Evolutionary conservation across 2,329 filamentous ascomycete species (phyloP), one percentile per base, ranked within the genome.

Genomic region (Aspergillus sp.): DNA sequence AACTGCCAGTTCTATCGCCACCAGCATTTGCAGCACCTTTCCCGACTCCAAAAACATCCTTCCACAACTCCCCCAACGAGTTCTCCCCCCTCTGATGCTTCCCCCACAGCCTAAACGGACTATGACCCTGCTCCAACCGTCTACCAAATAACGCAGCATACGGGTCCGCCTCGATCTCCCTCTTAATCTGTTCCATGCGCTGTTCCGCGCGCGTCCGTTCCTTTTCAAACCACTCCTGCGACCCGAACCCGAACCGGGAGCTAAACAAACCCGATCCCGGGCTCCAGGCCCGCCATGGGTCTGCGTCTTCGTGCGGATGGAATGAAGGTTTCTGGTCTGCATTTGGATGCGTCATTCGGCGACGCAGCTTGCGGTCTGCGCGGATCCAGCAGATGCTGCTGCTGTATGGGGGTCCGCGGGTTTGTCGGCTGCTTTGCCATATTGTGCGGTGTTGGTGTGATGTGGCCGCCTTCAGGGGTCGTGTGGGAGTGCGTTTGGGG

Each of bases 121-220:
- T 7, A 28, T 12, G 27, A 6, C 7, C 36, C 7, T 59, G 19
- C 1, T 19, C 51, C 41, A 64, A 51, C 34, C 62, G 58, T 42
- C 58, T 62, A 9, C 69, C 69, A 52, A 73, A 73, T 3, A 72
- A 40, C 29, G 63, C 63, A n/a, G 53, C 53, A 48, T 67, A 69
- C 4, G 70, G 68, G 54, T 72, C 67, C 10, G 51, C 52, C 34
- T 68, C 61, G 19, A 71, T 56, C 10, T 56, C 53, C 35, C 56
- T 64, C 53, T 61, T 63, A 41, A 71, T 56, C 41, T 62, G 54
- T 10, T 66, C 58, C 51, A 71, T 67, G 57, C 68, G 59, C 8
- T 52, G 48, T 7, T 60, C 53, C 27, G 57, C 49, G 8, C 53
- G 58, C 9, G 50, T 45, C 28, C 46, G 49, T 35, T 61, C 55